Percentiles rank a stretch among this genome's conserved stretches.
Conservation (phyloP, 352 stramenopile genomes). For the Phytophthora idaei region DNA sequence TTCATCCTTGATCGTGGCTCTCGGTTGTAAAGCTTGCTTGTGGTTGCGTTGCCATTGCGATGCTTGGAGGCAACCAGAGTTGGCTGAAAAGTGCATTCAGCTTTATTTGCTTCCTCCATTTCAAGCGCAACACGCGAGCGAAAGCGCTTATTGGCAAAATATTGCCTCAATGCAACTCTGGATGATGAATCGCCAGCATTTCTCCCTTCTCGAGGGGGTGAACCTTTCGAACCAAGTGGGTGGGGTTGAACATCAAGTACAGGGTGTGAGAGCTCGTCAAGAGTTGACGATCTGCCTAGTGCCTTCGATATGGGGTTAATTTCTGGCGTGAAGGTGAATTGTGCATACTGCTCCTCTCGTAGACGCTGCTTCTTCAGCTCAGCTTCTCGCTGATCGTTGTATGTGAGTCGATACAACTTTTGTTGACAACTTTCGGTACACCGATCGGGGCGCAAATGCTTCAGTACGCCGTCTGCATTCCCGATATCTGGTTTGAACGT, state of each 20-base stretch:
- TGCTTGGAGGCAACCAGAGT: conserved; percentile 41
- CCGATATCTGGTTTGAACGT: conserved; percentile 84
- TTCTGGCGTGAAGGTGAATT: conserved; percentile 78
- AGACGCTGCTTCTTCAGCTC: conserved; percentile 69
- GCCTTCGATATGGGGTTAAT: conserved; percentile 82
- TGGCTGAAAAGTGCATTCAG: conserved; percentile 77
- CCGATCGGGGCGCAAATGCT: conserved; percentile 66
- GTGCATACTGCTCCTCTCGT: conserved; percentile 53
- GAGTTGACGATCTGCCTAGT: conserved; percentile 51
- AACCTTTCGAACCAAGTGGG: conserved; percentile 1
- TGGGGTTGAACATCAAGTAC: conserved; percentile 31
- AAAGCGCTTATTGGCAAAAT: conserved; percentile 74
- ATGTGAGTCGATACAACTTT: conserved; percentile 71
- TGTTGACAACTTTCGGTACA: conserved; percentile 60
- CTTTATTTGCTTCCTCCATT: conserved; percentile 67
- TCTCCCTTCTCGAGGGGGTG: conserved; percentile 17
- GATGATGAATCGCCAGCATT: conserved; percentile 20
- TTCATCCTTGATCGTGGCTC: conserved; percentile 29
- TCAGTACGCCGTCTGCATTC: conserved; percentile 70
- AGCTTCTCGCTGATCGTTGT: conserved; percentile 61
- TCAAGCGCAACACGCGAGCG: conserved; percentile 72
- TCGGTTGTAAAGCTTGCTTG: conserved; percentile 48
- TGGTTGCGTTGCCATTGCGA: conserved; percentile 35
- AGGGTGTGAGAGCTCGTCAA: conserved; percentile 54
- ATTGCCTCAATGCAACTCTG: conserved; percentile 44